A percentile compares a stretch with the other conserved stretches of the same genome.
Evolutionary conservation across 108 stramenopile genomes (phyloP).

Genomic region (Fragilaria crotonensis): DNA sequence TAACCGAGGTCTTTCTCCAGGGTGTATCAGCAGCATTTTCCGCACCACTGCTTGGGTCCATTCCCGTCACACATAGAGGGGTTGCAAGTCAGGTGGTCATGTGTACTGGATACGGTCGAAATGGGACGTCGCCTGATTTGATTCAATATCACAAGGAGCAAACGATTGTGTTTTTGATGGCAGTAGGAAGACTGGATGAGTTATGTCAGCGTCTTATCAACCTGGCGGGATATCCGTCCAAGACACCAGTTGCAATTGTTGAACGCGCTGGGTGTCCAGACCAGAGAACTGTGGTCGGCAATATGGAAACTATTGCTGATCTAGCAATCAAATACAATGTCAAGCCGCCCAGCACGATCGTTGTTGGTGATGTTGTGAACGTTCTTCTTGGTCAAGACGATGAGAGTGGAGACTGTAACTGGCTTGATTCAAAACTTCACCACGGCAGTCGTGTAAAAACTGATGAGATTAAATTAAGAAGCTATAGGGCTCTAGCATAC

Average conservation of each 20-base stretch:
- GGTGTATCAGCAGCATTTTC: slow-evolving; percentile 93
- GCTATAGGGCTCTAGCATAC: too few relatives aligned
- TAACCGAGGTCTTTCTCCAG: too few relatives aligned
- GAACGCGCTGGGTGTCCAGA: slow-evolving; percentile 78
- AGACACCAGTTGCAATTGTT: slow-evolving; percentile 80
- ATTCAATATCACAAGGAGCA: slow-evolving; percentile 72
- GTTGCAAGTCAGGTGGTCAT: slow-evolving; percentile 91
- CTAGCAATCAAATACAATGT: slow-evolving; percentile 65
- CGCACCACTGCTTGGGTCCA: slow-evolving; percentile 89
- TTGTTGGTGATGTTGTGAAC: slow-evolving; percentile 80
- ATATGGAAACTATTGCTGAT: slow-evolving; percentile 69
- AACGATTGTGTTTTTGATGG: slow-evolving; percentile 88
- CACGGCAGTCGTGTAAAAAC: neutral
- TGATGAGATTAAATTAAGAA: too few relatives aligned
- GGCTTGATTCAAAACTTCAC: slow-evolving; percentile 26
- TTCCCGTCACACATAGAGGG: slow-evolving; percentile 96
- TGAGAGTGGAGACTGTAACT: slow-evolving; percentile 9
- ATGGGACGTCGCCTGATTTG: slow-evolving; percentile 74
- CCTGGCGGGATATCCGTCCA: slow-evolving; percentile 58
- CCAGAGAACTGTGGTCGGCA: slow-evolving; percentile 77
- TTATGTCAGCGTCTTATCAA: slow-evolving; percentile 45
- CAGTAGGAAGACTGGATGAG: slow-evolving; percentile 67
- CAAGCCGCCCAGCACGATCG: slow-evolving; percentile 77
- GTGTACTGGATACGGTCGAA: slow-evolving; percentile 86
- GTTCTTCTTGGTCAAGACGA: slow-evolving; percentile 54